Evolutionary conservation across 805 yeast species (phyloP), one percentile per base, ranked within the genome.

Genomic region (Blastobotrys peoriensis): DNA sequence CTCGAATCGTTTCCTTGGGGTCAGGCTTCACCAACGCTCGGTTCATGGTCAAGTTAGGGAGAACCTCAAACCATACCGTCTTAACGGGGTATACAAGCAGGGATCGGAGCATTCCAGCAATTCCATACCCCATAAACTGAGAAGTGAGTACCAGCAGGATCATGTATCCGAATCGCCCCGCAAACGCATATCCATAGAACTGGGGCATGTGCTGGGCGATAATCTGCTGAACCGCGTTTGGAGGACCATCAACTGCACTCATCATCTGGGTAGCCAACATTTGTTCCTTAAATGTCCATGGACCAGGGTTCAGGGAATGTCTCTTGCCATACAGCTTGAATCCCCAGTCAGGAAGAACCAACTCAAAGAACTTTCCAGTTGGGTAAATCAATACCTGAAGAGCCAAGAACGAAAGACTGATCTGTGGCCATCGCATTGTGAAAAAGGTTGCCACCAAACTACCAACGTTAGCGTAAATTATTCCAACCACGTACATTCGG

Each of bases 111-210:
- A 81, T 55, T 41, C 83, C 81, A 3, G 86, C 85, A 58, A 81
- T 72, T 1, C 84, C 81, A 55, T 78, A 75, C 18, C 87, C 88
- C 52, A 81, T 62, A 49, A 75, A 76, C 56, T 79, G 81, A 1
- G 84, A 69, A 2, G 82, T 69, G 3, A 78, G 50, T 1, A 75
- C 63, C 27, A 81, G 65, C 27, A 78, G 52, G 10, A 79, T 52
- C 60, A 78, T 81, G 59, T 71, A 82, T 1, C 78, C 74, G 2
- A 13, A 4, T n/a, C 15, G 4, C 16, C 33, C 33, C 13, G 33
- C 33, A 28, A n/a, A n/a, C 76, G 3, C 94, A 86, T n/a, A n/a
- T n/a, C n/a, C n/a, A n/a, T 40, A 40, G 43, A 16, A 40, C 33
- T 27, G 33, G 40, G 43, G 38, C 42, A 39, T 39, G 42, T 9